phyloP scores from a whole-genome alignment of 108 stramenopile species.

The Ochromonas danica region DNA sequence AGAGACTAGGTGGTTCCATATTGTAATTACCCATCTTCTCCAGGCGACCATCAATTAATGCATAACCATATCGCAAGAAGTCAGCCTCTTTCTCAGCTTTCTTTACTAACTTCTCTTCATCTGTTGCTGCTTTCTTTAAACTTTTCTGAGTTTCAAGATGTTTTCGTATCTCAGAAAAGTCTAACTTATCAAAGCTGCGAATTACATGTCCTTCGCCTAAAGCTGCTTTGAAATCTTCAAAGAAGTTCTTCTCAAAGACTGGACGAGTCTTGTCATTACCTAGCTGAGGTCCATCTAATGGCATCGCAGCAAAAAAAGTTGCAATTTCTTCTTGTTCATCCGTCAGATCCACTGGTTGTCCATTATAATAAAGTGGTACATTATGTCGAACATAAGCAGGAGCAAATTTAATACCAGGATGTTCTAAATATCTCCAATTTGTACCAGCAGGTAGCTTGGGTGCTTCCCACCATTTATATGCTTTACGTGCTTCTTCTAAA shows the following conservation, averaged over 20 bases:
- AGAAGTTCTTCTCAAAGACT: slow-evolving; percentile 95
- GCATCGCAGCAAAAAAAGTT: slow-evolving; percentile 92
- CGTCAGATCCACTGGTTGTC: slow-evolving; percentile 76
- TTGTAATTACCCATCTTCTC: slow-evolving; percentile 76
- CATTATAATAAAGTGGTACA: slow-evolving; percentile 87
- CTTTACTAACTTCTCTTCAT: slow-evolving; percentile 80
- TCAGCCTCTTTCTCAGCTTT: slow-evolving; percentile 74
- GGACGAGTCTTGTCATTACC: slow-evolving; percentile 75
- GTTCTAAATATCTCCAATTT: slow-evolving; percentile 93
- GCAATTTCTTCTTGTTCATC: slow-evolving; percentile 92
- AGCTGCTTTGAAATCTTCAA: slow-evolving; percentile 72
- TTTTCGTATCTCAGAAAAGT: slow-evolving; percentile 81
- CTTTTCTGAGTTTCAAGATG: slow-evolving; percentile 78
- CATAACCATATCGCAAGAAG: slow-evolving; percentile 70
- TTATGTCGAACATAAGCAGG: slow-evolving; percentile 89
- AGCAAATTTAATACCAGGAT: slow-evolving; percentile 90
- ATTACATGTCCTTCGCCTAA: slow-evolving; percentile 76
- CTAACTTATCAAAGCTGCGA: slow-evolving; percentile 83
- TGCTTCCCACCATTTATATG: slow-evolving; percentile 68
- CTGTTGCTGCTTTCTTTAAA: slow-evolving; percentile 85
- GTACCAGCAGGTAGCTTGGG: slow-evolving; percentile 73
- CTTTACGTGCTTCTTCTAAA: slow-evolving; percentile 45
- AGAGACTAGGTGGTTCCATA: slow-evolving; percentile 93
- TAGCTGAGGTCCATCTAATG: slow-evolving; percentile 52
- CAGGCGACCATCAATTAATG: slow-evolving; percentile 92